These are phyloP conservation scores for Tricholoma sp. DNA, from an alignment of 768 basidiomycete genomes.

Conservation along the genomic window DNA sequence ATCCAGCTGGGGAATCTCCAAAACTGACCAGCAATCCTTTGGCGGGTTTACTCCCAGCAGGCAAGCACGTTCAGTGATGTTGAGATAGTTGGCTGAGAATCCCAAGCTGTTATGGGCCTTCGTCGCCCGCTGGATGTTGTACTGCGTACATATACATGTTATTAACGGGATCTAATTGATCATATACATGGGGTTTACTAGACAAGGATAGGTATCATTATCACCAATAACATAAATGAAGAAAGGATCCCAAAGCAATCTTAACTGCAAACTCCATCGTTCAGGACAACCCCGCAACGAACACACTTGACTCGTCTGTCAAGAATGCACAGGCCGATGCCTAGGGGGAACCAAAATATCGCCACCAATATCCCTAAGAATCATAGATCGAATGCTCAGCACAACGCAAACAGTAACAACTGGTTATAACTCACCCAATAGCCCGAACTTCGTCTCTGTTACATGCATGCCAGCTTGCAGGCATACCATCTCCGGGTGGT, in stretches of 20 bases:
- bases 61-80: too few relatives aligned
- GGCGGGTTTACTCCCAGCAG: too few relatives aligned
- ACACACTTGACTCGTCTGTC: conserved; percentile 66
- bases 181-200: too few relatives aligned
- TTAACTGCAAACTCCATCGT: conserved; percentile 39
- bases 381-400: conserved; percentile 2
- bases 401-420: not conserved
- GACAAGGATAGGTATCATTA: too few relatives aligned
- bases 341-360: conserved; percentile 82
- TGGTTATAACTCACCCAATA: conserved; percentile 50
- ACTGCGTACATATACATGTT: too few relatives aligned
- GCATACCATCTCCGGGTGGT: conserved; percentile 82
- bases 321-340: conserved; percentile 71
- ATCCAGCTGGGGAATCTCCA: too few relatives aligned
- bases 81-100: too few relatives aligned
- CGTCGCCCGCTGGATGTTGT: too few relatives aligned
- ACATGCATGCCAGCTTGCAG: conserved; percentile 73
- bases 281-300: conserved; percentile 41
- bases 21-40: too few relatives aligned
- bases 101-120: too few relatives aligned
- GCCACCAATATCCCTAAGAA: conserved; percentile 69
- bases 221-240: not conserved
- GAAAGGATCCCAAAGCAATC: not conserved
- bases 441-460: conserved; percentile 56
- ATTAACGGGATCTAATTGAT: too few relatives aligned